A percentile compares a stretch with the other conserved stretches of the same genome.
These are phyloP conservation scores for Trametes cinnabarina DNA, from an alignment of 768 basidiomycete genomes.

Conservation along the genomic window DNA sequence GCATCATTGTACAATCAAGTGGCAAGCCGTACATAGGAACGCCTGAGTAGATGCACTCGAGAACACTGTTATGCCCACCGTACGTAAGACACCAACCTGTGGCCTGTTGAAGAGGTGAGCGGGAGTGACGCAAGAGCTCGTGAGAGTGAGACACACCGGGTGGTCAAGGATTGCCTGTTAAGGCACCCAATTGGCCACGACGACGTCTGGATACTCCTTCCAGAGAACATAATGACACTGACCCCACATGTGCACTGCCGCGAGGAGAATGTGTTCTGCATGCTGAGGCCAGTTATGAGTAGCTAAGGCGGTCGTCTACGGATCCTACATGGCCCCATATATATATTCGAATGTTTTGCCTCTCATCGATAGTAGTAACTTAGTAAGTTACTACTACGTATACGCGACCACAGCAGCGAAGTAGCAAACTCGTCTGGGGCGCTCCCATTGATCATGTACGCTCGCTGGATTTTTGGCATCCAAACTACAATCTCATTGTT, in stretches of 20 bases:
- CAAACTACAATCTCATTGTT: no score
- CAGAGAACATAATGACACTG: not conserved
- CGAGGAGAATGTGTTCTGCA: not conserved
- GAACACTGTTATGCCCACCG: conserved; percentile 11
- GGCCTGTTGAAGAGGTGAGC: not conserved
- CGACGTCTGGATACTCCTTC: not conserved
- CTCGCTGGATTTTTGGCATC: no score
- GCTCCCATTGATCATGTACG: no score
- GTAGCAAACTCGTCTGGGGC: no score
- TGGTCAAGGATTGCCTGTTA: not conserved
- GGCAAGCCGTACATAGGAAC: not conserved
- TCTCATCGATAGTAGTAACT: no score
- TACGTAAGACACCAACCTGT: conserved; percentile 11
- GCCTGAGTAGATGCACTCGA: conserved; percentile 6
- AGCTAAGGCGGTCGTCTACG: no score
- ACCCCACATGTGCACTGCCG: conserved; percentile 3
- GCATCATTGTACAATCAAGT: not conserved
- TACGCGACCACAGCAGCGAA: no score
- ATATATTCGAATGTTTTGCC: no score
- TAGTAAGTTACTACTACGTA: no score
- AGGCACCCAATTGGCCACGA: not conserved
- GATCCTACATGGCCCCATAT: no score
- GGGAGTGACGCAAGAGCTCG: not conserved
- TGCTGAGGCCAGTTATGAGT: no score
- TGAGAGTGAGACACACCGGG: not conserved